Evolutionary conservation across 1,284 basidiomycete species (phyloP), one percentile per base, ranked within the genome.

Genomic region (Gymnopus androsaceus): DNA sequence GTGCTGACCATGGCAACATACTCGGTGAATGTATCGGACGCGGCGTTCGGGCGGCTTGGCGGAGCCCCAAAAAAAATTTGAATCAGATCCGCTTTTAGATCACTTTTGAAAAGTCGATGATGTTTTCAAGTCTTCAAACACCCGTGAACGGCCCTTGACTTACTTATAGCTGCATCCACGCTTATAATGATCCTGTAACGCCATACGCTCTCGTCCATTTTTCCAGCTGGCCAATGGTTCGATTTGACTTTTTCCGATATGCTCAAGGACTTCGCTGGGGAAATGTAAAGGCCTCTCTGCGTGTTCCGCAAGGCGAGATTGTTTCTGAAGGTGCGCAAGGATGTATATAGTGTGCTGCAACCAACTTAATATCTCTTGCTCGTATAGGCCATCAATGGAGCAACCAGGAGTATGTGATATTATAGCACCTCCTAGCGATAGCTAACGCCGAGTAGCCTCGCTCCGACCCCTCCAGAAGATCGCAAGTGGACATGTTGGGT

Each of bases 401-500:
- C 46, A 60, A 60, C 40, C 53, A 57, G 30, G 59, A 60, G 59
- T 57, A 48, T 36, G 55, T 47, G 31, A 4, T 45, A 23, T 40
- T 40, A 34, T 17, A n/a, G n/a, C 12, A 4, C 21, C 27, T 23
- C 27, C 25, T 4, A 15, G 19, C 17, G 8, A 25, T 15, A 14
- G 28, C 52, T 38, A 12, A 42, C 31, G 21, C 14, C 28, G n/a
- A 38, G 17, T 37, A 60, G 59, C 46, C 53, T 60, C 30, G 59
- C 57, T 37, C 59, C 59, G 15, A 60, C 59, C 11, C 59, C 59
- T 37, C 53, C 59, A 30, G 49, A 57, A 28, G 56, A 60, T 49
- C 56, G 59, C 36, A 60, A 60, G 51, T 60, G 59, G 59, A 44
- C 42, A 15, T 28, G 38, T n/a, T 57, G 55, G 56, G 49, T 55